Evolutionary conservation across 495 filamentous ascomycete genomes (phyloP).

Genomic region (Massariosphaeria phaeospora): DNA sequence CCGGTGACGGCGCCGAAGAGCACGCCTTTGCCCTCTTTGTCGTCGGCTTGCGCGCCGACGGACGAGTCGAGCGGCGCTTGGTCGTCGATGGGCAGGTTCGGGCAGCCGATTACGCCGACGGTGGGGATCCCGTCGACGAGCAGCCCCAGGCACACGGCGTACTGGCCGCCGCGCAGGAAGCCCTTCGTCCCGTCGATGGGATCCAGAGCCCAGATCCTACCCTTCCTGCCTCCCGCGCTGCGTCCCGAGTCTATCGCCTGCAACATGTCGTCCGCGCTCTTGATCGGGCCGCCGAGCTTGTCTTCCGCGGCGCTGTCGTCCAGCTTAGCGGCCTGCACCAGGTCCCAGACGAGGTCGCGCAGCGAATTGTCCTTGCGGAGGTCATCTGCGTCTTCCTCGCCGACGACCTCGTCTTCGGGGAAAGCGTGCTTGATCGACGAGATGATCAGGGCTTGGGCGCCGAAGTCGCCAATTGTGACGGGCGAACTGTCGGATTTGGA

Average conservation of each 20-base stretch:
- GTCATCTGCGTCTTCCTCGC: slow-evolving; percentile 83
- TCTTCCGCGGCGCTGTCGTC: slow-evolving; percentile 60
- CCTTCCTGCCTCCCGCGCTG: slow-evolving; percentile 69
- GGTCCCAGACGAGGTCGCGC: slow-evolving; percentile 71
- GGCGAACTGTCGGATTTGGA: slow-evolving; percentile 93
- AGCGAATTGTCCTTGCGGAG: slow-evolving; percentile 64
- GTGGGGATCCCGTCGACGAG: slow-evolving; percentile 93
- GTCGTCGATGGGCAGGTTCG: slow-evolving; percentile 86
- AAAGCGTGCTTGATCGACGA: slow-evolving; percentile 82
- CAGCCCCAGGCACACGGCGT: slow-evolving; percentile 87
- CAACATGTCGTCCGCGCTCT: slow-evolving; percentile 70
- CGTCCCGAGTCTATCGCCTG: slow-evolving; percentile 79
- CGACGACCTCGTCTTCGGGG: slow-evolving; percentile 84
- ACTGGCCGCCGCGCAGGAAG: slow-evolving; percentile 95
- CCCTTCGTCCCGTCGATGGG: slow-evolving; percentile 97
- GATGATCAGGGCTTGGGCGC: slow-evolving; percentile 94
- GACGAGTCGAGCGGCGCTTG: slow-evolving; percentile 58
- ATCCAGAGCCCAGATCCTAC: slow-evolving; percentile 93
- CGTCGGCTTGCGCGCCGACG: slow-evolving; percentile 63
- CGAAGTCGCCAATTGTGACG: slow-evolving; percentile 96
- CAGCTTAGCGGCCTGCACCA: slow-evolving; percentile 69
- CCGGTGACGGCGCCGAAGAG: slow-evolving; percentile 76
- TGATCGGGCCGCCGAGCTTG: slow-evolving; percentile 67
- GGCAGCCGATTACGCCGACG: slow-evolving; percentile 88
- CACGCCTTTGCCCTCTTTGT: slow-evolving; percentile 67